Conservation (phyloP, 768 basidiomycete species). For the Serendipita indica region DNA sequence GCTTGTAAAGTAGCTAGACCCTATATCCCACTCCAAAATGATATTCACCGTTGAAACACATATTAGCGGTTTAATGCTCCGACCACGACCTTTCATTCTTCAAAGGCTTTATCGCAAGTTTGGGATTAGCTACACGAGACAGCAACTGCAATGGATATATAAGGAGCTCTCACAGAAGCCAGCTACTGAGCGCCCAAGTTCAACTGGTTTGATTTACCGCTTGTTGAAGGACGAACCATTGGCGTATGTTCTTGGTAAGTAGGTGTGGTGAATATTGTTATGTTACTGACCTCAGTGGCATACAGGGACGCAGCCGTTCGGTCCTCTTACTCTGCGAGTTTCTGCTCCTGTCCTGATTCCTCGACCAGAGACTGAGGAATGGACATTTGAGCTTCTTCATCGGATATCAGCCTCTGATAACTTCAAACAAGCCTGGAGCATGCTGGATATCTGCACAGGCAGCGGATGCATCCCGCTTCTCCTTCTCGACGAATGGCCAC, state of each 20-base stretch:
- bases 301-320: constrained; percentile 77
- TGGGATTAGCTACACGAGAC: background rate
- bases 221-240: background rate
- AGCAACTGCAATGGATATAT: background rate
- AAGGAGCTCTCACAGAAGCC: background rate
- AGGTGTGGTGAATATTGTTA: background rate
- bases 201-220: background rate
- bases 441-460: constrained; percentile 89
- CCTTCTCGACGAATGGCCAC: constrained; percentile 47
- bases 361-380: constrained; percentile 86
- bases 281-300: background rate
- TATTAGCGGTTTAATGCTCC: background rate
- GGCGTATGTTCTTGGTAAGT: background rate
- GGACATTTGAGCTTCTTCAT: constrained; percentile 38
- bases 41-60: too few species aligned
- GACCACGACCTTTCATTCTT: background rate
- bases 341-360: constrained; percentile 82
- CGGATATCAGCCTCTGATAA: constrained; percentile 24
- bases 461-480: constrained; percentile 83
- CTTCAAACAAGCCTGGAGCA: constrained; percentile 21
- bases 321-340: constrained; percentile 55
- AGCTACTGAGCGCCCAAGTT: background rate
- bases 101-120: background rate
- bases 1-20: background rate
- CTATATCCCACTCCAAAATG: background rate